Evolutionary conservation across 805 yeast genomes (phyloP).

Genomic region (Candida awuae): DNA sequence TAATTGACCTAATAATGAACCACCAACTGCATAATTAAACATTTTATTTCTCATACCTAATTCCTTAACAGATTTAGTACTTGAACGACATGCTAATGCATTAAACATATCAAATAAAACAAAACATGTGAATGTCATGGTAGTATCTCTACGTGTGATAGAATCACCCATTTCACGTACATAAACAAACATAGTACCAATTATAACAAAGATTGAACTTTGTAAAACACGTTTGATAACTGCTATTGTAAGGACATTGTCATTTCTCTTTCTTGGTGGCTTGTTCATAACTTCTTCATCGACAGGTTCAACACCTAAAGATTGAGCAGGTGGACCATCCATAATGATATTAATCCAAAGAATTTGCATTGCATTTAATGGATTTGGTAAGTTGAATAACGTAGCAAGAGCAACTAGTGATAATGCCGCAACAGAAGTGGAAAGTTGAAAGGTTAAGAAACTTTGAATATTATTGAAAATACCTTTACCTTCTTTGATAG

Average conservation of each 20-base stretch:
- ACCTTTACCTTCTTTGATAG: conserved; percentile 97
- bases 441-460: conserved; percentile 88
- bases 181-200: conserved; percentile 85
- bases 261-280: conserved; percentile 90
- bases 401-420: conserved; percentile 85
- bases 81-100: conserved; percentile 88
- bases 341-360: conserved; percentile 93
- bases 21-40: conserved; percentile 90
- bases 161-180: conserved; percentile 79
- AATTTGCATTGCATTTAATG: conserved; percentile 96
- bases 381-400: conserved; percentile 80
- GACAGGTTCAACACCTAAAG: conserved; percentile 94
- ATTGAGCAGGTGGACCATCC: conserved; percentile 99
- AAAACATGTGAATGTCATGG: conserved; percentile 97
- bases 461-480: conserved; percentile 93
- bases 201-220: conserved; percentile 67
- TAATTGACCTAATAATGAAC: conserved; percentile 82
- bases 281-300: conserved; percentile 91
- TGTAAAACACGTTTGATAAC: conserved; percentile 67
- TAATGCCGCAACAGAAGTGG: conserved; percentile 92
- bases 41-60: conserved; percentile 75
- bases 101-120: conserved; percentile 95
- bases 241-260: conserved; percentile 65
- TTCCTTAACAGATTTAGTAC: conserved; percentile 73
- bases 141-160: conserved; percentile 90